Base-by-base conservation (phyloP, 768 basidiomycete genomes). In the Kwoniella europaea region DNA sequence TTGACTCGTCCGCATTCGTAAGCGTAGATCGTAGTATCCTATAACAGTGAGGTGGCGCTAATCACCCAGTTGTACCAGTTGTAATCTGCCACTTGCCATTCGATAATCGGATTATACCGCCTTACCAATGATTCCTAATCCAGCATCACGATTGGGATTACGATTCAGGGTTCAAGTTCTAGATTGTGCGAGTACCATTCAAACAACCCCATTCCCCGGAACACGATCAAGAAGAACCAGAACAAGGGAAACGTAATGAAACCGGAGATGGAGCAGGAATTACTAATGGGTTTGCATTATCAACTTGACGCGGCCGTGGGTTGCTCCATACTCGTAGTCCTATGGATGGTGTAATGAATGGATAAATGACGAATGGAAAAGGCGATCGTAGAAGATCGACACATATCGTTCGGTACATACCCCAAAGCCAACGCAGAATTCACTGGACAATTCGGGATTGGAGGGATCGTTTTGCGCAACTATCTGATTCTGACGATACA, bases 1-100 rank as follows among this genome's bases (percentile, higher is more conserved):
- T 55, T 22, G 54, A 55, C 54, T 55, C 54, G 54, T 55, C 65
- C 65, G 65, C 56, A 67, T 67, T 56, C 65, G 65, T 67, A 55
- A 67, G 65, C 65, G 65, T 59, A 15, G 27, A 24, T 50, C 10
- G 18, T 43, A 12, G 42, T 61, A 42, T 27, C 9, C 41, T 22
- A 4, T n/a, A n/a, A 43, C 3, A 7, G 22, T 24, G 42, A 20
- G 65, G 65, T 58, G 65, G 63, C 63, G 63, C 53, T n/a, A 65
- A 29, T 43, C 15, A 42, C 41, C 41, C 59, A 44, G 42, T 61
- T 61, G 5, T 35, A 27, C 0, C 27, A 12, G 29, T 58, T 35
- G 13, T 27, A 58, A 16, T 58, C 27, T 58, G 27, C 27, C 27
- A 58, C 57, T 35, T 13, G 29, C 4, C 16, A 27, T 56, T 16